These are phyloP conservation scores for Phytophthora crassamura DNA, from an alignment of 352 stramenopile species.

Conservation along the genomic window DNA sequence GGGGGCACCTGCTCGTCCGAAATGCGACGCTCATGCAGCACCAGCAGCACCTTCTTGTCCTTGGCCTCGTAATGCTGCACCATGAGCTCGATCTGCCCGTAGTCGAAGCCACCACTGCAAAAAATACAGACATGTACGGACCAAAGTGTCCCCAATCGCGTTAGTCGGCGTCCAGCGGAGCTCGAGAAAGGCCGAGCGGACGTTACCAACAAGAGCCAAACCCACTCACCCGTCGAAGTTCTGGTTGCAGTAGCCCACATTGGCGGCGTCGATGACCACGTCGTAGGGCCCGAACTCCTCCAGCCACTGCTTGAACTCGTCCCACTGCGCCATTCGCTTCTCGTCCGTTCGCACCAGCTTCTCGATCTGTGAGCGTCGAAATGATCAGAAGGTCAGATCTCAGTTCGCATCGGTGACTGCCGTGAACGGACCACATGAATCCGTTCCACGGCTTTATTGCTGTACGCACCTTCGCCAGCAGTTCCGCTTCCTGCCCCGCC, in stretches of 20 bases:
- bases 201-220: constrained; percentile 28
- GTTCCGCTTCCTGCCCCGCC: constrained; percentile 41
- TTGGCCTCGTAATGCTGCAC: constrained; percentile 90
- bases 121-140: constrained; percentile 17
- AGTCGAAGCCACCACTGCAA: constrained; percentile 92
- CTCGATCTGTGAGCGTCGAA: constrained; percentile 61
- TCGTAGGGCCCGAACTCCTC: constrained; percentile 82
- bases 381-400: constrained; percentile 20
- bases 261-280: constrained; percentile 97
- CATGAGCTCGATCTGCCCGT: constrained; percentile 96
- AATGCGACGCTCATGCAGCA: constrained; percentile 97
- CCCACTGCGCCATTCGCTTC: constrained; percentile 76
- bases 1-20: constrained; percentile 85
- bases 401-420: constrained; percentile 1
- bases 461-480: constrained; percentile 69
- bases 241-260: constrained; percentile 98
- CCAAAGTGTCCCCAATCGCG: constrained; percentile 11
- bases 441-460: neutral
- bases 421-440: constrained; percentile 29
- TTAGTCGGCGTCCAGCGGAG: constrained; percentile 11
- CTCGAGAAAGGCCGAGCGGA: constrained; percentile 14
- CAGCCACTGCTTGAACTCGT: constrained; percentile 86
- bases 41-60: constrained; percentile 91
- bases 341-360: constrained; percentile 81
- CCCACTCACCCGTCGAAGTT: constrained; percentile 91